phyloP scores from a whole-genome alignment of 2,329 filamentous ascomycete genomes.

The Nemania diffusa region DNA sequence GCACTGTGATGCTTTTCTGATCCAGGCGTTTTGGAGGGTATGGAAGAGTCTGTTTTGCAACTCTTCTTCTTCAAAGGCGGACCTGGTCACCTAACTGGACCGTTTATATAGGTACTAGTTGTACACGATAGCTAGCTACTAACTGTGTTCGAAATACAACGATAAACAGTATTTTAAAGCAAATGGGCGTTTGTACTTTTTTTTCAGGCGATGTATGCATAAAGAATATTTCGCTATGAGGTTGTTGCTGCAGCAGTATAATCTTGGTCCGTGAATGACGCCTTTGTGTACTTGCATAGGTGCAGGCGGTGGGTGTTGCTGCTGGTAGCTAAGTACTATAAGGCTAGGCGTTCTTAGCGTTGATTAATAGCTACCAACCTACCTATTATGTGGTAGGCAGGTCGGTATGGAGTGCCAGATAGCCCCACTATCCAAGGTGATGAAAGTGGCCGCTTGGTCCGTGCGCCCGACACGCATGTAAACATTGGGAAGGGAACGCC shows the following conservation, averaged over 20 bases:
- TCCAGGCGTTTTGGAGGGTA: slow-evolving; percentile 41
- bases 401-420: neutral
- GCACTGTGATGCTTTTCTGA: slow-evolving; percentile 42
- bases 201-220: neutral
- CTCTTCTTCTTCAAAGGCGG: slow-evolving; percentile 34
- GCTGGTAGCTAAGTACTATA: neutral
- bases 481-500: slow-evolving; percentile 45
- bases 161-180: neutral
- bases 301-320: neutral
- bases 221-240: neutral
- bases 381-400: neutral
- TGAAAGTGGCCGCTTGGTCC: slow-evolving; percentile 34
- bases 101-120: slow-evolving; percentile 43
- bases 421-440: slow-evolving; percentile 26
- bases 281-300: neutral
- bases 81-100: slow-evolving; percentile 33
- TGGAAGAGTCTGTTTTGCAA: slow-evolving; percentile 32
- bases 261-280: neutral
- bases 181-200: neutral
- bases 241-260: neutral
- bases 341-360: neutral
- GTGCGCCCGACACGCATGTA: slow-evolving; percentile 46
- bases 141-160: neutral
- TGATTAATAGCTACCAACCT: neutral
- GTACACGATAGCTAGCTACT: slow-evolving; percentile 36